Percentiles rank a stretch among this genome's conserved stretches.
These are phyloP conservation scores for Epichloe gansuensis DNA, from an alignment of 2,329 filamentous ascomycete species.

Conservation along the genomic window DNA sequence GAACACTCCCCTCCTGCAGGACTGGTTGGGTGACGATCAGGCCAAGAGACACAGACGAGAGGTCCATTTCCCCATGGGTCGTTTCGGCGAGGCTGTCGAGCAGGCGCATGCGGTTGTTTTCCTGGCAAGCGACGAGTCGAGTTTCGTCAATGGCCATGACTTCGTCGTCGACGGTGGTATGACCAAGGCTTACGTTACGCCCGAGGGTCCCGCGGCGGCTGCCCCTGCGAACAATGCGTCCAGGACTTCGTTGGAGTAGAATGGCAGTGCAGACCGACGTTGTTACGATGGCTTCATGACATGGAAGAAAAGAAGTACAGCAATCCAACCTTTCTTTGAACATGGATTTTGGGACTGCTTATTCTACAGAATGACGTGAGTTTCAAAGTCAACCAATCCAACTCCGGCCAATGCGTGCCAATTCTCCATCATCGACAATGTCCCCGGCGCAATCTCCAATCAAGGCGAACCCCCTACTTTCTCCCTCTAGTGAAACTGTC, in stretches of 20 bases:
- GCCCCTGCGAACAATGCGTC: constrained; percentile 49
- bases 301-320: no score
- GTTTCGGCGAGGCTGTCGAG: constrained; percentile 89
- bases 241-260: constrained; percentile 31
- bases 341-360: no score
- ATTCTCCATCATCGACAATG: background rate
- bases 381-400: background rate
- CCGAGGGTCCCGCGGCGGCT: constrained; percentile 42
- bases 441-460: background rate
- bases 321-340: no score
- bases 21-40: constrained; percentile 82
- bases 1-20: constrained; percentile 83
- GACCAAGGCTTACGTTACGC: constrained; percentile 77
- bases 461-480: no score
- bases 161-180: constrained; percentile 94
- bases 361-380: background rate
- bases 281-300: no score
- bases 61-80: constrained; percentile 76
- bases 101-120: constrained; percentile 84
- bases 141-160: constrained; percentile 82
- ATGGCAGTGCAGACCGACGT: no score
- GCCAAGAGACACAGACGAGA: constrained; percentile 72
- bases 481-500: constrained; percentile 36
- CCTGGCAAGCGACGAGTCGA: constrained; percentile 74
- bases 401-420: constrained; percentile 3